Evolutionary conservation across 805 yeast genomes (phyloP), one percentile per base, ranked within the genome.

Genomic region (Clavispora carvajalis): DNA sequence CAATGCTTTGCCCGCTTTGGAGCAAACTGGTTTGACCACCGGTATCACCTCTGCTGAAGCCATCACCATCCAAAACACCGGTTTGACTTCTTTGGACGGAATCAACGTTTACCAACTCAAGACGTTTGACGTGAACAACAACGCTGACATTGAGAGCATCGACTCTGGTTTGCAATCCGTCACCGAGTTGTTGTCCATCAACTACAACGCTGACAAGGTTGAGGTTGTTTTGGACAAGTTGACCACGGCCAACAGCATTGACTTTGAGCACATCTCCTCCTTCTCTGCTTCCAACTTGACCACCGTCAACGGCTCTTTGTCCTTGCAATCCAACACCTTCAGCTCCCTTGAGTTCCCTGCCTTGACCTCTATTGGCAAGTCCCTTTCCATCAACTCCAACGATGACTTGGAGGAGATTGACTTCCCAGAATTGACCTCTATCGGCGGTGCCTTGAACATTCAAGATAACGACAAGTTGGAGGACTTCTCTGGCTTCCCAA

Each of bases 371-470:
- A 74, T 91, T 58, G 96, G 96, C 63, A 87, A 84, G 57, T 80
- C 95, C 52, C 77, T 93, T 57, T 68, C 90, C 51, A 68, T 93
- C 58, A 70, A 70, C 62, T 72, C 82, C 53, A 93, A 93, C 77
- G 74, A 77, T 47, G 76, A 84, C 40, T 79, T 93, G 65, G 76
- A 77, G 55, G 74, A 71, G 54, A 52, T 85, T 45, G 79, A 82
- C 51, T 83, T 88, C 75, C 71, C 85, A 38, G 64, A 74, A 61
- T 79, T 93, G 67, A 73, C 80, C 47, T 50, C 76, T 37, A 72
- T 93, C 57, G 95, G 91, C 64, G 98, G 99, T 78, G 99, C 96
- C 67, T 85, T 93, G 66, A 82, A 77, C 57, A 72, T 93, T 60
- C 79, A 85, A 49, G 87, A 89, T 80, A 93, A 93, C 84, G 70